Evolutionary conservation across 768 basidiomycete species (phyloP).

Genomic region (Pisolithus sp.): DNA sequence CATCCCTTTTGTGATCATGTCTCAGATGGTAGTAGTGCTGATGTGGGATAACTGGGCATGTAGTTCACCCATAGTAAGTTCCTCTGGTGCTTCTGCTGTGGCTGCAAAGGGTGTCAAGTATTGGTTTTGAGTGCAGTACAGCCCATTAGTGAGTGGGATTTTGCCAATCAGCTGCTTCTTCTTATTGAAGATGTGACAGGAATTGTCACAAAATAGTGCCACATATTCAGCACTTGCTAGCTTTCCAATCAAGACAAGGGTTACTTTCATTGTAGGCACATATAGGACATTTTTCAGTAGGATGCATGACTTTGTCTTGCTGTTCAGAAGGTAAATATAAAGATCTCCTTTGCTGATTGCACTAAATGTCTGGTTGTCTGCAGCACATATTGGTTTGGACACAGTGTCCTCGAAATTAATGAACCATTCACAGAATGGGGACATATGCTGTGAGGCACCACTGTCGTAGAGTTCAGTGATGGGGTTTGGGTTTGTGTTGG

Average conservation of each 20-base stretch:
- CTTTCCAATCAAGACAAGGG: slow-evolving; percentile 2
- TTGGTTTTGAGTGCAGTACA: neutral
- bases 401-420: too few relatives aligned
- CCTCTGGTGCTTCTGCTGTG: neutral
- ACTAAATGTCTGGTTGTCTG: too few relatives aligned
- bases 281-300: neutral
- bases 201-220: neutral
- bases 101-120: neutral
- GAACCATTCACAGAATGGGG: too few relatives aligned
- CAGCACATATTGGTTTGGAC: too few relatives aligned
- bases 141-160: neutral
- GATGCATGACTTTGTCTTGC: neutral
- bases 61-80: neutral
- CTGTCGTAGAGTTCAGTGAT: too few relatives aligned
- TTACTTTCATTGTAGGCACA: neutral
- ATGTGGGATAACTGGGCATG: neutral
- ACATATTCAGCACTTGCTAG: neutral
- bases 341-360: too few relatives aligned
- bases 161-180: neutral
- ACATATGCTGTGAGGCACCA: too few relatives aligned
- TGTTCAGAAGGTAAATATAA: neutral
- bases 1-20: neutral
- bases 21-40: neutral
- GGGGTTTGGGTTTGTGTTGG: too few relatives aligned
- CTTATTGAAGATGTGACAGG: slow-evolving; percentile 1